Evolutionary conservation across 441 rosid genomes (phyloP), one percentile per base, ranked within the genome.

Genomic region (Monsonia emarginata): DNA sequence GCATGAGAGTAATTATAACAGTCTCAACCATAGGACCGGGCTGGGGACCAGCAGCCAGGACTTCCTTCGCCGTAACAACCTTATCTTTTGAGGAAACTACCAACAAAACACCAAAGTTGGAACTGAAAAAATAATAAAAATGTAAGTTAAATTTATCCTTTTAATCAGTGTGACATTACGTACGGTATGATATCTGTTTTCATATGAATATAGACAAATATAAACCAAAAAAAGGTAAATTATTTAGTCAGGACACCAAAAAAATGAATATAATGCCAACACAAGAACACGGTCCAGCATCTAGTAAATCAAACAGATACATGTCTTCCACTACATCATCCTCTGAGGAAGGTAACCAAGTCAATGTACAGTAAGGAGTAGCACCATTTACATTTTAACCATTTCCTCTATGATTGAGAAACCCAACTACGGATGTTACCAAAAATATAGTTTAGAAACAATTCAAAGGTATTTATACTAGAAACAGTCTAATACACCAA

Each of bases 1-100:
- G 92, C 96, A 87, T 86, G 57, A 95, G 93, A 65, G 97, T 88
- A 68, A 87, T 67, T 73, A 91, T 79, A 68, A 82, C 72, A 70
- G 99, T 89, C 76, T 95, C 99, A 81, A 90, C 70, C 70, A 56
- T 75, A 48, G 82, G 84, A 61, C 76, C 77, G 65, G 97, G 85
- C 84, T 87, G 96, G 65, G 91, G 84, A 78, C 90, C 97, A 78
- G 83, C 83, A 71, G 83, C 87, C 50, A 91, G 72, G 72, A 84
- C 97, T 78, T 89, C 90, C 77, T 68, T 80, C 65, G 90, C 98
- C 32, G 84, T 79, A 67, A 95, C 85, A 67, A 87, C 75, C 77
- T 87, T 88, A 70, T 83, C 90, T 79, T 82, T 86, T 40, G 85
- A 86, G 75, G 81, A 83, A 40, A 76, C 68, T 66, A 91, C 95